Percentiles rank a stretch among this genome's conserved stretches.
Evolutionary conservation across 441 rosid species (phyloP).

Genomic region (Cnidoscolus chayamansa): DNA sequence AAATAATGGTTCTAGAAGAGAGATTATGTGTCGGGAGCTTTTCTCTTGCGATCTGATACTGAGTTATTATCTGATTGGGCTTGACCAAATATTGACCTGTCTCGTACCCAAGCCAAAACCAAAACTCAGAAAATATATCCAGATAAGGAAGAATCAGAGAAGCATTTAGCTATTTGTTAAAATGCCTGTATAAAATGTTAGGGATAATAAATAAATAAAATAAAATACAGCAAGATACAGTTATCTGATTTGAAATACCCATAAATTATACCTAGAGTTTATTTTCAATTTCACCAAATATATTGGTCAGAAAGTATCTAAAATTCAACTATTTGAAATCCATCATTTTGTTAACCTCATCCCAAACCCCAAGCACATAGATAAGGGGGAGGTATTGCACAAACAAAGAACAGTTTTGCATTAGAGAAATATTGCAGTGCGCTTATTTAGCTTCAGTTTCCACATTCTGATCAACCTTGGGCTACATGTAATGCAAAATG

Average conservation of each 20-base stretch:
- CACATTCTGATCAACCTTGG: neutral
- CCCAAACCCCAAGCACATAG: neutral
- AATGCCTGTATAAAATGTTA: neutral
- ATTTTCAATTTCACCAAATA: neutral
- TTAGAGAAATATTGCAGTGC: too few relatives aligned
- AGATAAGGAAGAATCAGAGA: constrained; percentile 14
- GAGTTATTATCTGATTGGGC: constrained; percentile 61
- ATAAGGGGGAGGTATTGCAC: neutral
- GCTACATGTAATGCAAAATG: neutral
- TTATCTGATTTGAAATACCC: neutral
- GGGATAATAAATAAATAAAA: neutral
- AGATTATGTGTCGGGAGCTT: constrained; percentile 50
- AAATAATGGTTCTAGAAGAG: constrained; percentile 14
- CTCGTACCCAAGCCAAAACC: constrained; percentile 9
- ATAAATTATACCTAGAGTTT: neutral
- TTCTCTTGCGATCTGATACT: constrained; percentile 59
- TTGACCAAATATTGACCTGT: constrained; percentile 85
- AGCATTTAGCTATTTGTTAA: neutral
- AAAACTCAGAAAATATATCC: neutral
- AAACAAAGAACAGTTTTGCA: too few relatives aligned
- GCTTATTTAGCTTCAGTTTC: neutral
- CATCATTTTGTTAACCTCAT: neutral
- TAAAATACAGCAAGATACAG: neutral
- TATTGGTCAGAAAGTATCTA: neutral
- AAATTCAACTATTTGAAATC: neutral